A percentile compares a stretch with the other conserved stretches of the same genome.
Conservation (phyloP, 176 grass and related monocot species). For the Ensete ventricosum region DNA sequence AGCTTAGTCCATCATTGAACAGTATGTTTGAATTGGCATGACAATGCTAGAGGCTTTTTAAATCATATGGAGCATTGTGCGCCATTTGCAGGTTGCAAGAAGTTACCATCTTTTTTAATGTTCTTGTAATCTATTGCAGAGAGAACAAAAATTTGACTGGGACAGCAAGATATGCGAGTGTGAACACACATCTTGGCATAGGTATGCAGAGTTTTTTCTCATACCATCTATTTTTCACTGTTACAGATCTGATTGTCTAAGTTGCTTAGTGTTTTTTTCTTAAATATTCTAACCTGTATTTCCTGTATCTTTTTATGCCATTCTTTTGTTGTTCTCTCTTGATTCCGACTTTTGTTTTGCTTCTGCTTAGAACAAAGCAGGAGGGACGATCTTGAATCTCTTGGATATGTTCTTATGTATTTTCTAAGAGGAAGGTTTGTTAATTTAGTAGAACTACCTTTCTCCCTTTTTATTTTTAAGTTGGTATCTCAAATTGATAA, state of each 20-base stretch:
- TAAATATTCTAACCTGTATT: neutral
- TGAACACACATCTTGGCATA: constrained; percentile 93
- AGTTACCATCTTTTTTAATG: constrained; percentile 11
- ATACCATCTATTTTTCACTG: neutral
- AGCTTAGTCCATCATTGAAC: neutral
- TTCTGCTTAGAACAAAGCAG: constrained; percentile 74
- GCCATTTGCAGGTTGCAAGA: neutral
- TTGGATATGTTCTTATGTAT: constrained; percentile 96
- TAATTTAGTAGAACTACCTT: neutral
- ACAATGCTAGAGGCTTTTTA: neutral
- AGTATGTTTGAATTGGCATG: too few relatives aligned
- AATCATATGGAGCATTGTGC: neutral
- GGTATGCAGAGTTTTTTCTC: constrained; percentile 29
- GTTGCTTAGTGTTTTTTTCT: neutral
- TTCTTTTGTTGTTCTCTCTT: neutral
- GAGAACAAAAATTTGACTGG: constrained; percentile 92
- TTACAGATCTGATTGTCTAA: neutral
- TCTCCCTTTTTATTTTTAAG: neutral
- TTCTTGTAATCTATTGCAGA: constrained; percentile 40
- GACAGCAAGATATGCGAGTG: constrained; percentile 90
- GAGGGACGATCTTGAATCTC: constrained; percentile 92
- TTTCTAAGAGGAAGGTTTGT: constrained; percentile 91
- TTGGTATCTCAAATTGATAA: neutral
- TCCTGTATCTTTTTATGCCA: neutral
- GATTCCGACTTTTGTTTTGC: constrained; percentile 15